Evolutionary conservation across 345 rosid genomes (phyloP).

Genomic region (Pugionium cornutum): DNA sequence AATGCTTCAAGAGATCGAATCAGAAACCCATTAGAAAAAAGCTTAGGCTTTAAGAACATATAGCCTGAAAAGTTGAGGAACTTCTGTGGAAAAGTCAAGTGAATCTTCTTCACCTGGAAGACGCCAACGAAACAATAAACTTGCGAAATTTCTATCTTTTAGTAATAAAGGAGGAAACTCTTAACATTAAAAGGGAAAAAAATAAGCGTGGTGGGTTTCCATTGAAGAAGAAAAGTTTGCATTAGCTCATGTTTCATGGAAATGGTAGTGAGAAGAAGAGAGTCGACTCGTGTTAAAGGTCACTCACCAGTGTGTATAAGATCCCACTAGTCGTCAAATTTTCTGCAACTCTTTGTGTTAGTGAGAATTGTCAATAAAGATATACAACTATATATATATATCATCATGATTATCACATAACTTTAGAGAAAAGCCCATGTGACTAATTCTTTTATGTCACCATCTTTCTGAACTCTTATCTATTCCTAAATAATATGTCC

Average conservation of each 20-base stretch:
- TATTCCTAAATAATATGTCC: constrained; percentile 20
- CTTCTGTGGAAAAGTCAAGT: constrained; percentile 51
- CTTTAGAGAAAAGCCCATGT: not conserved
- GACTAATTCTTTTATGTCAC: no score
- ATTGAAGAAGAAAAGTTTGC: no score
- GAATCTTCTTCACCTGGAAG: constrained; percentile 46
- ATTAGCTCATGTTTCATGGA: constrained; percentile 25
- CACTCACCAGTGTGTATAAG: constrained; percentile 38
- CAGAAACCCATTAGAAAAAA: not conserved
- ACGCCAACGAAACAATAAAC: constrained; percentile 10
- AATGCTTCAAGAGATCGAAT: constrained; percentile 19
- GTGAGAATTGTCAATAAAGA: no score
- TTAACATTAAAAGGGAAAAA: constrained; percentile 47
- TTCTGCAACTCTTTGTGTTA: not conserved
- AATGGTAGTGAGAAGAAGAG: constrained; percentile 24
- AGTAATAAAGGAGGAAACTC: constrained; percentile 36
- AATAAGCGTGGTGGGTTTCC: no score
- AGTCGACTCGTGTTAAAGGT: constrained; percentile 32
- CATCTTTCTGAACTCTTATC: constrained; percentile 23
- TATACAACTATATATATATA: constrained; percentile 11
- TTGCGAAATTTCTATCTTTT: constrained; percentile 41
- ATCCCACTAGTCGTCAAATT: constrained; percentile 34
- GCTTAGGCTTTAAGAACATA: no score
- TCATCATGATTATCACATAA: constrained; percentile 37
- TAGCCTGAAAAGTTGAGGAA: constrained; percentile 36